phyloP scores from a whole-genome alignment of 192 early-diverging fungal genomes.

The Fimicolochytrium jonesii region DNA sequence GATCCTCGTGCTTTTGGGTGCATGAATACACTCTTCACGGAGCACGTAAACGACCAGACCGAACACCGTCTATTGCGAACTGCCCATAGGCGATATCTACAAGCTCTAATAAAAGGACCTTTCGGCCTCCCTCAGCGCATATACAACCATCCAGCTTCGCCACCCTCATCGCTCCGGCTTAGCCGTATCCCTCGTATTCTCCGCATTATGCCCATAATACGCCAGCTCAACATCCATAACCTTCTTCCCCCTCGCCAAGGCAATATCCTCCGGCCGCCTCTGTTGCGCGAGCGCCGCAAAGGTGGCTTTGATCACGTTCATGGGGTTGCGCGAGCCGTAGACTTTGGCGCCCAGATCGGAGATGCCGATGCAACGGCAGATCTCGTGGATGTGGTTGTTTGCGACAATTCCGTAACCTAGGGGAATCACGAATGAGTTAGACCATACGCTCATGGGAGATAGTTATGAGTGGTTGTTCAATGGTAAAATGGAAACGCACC shows the following conservation, averaged over 20 bases:
- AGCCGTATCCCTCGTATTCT: too few species aligned
- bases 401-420: constrained; percentile 90
- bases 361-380: constrained; percentile 90
- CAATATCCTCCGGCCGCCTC: constrained; percentile 79
- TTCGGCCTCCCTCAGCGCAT: too few species aligned
- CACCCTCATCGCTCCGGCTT: too few species aligned
- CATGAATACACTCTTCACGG: too few species aligned
- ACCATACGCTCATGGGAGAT: too few species aligned
- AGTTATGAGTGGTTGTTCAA: too few species aligned
- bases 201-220: constrained; percentile 66
- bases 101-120: too few species aligned
- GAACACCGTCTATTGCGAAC: too few species aligned
- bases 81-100: too few species aligned
- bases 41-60: too few species aligned
- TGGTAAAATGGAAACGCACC: constrained; percentile 48
- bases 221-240: constrained; percentile 84
- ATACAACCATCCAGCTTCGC: too few species aligned
- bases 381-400: constrained; percentile 91
- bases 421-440: neutral
- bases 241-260: constrained; percentile 78
- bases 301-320: constrained; percentile 97
- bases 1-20: too few species aligned
- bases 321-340: constrained; percentile 85
- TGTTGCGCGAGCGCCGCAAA: constrained; percentile 85
- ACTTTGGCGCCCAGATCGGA: constrained; percentile 89